A percentile compares a stretch with the other conserved stretches of the same genome.
Evolutionary conservation across 352 stramenopile genomes (phyloP).

Genomic region (Phytophthora aleatoria): DNA sequence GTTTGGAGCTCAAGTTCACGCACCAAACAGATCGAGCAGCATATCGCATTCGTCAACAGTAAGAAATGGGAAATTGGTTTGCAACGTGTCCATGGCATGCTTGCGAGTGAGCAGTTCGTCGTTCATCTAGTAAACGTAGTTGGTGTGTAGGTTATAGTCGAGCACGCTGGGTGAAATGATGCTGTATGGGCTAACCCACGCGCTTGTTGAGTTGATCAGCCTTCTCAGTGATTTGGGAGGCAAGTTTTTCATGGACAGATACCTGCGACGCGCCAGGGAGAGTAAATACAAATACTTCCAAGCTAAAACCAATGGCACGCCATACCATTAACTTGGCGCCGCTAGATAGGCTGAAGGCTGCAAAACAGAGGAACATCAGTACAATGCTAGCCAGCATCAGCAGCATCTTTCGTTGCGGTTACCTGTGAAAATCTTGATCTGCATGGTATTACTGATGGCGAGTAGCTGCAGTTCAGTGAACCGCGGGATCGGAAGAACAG

Average conservation of each 20-base stretch:
- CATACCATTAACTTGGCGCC: constrained; percentile 59
- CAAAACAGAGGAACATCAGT: constrained; percentile 1
- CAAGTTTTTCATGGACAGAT: constrained; percentile 61
- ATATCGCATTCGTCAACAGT: constrained; percentile 72
- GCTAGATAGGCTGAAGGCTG: constrained; percentile 41
- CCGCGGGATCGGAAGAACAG: constrained; percentile 48
- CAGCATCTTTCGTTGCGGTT: background rate
- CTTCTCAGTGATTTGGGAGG: constrained; percentile 47
- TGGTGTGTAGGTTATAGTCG: background rate
- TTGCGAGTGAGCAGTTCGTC: constrained; percentile 50
- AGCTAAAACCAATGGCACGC: background rate
- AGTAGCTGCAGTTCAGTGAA: constrained; percentile 55
- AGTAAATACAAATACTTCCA: background rate
- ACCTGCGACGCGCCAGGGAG: constrained; percentile 33
- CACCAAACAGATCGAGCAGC: constrained; percentile 79
- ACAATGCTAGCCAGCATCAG: constrained; percentile 6
- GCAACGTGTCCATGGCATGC: constrained; percentile 49
- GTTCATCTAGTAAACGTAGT: constrained; percentile 36
- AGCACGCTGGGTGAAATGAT: background rate
- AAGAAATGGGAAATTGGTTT: constrained; percentile 64
- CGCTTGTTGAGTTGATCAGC: constrained; percentile 47
- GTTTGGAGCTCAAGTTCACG: constrained; percentile 3
- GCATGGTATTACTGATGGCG: constrained; percentile 42
- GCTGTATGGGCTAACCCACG: constrained; percentile 25
- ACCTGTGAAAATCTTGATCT: constrained; percentile 60